phyloP scores from a whole-genome alignment of 805 yeast genomes.

The Barnettozyma californica region DNA sequence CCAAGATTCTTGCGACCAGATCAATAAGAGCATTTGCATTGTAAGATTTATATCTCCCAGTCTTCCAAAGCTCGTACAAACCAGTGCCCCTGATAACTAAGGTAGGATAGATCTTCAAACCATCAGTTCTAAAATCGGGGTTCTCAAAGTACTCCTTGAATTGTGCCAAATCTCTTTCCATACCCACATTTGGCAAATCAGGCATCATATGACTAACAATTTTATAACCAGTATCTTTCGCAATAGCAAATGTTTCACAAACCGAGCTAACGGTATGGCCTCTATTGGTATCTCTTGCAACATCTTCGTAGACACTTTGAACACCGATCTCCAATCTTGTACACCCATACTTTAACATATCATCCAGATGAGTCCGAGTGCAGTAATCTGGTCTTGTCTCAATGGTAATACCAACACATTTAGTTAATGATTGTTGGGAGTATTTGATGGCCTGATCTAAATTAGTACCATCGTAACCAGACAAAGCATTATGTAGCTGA shows the following conservation, averaged over 20 bases:
- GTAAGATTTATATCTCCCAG: conserved; percentile 89
- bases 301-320: conserved; percentile 95
- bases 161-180: conserved; percentile 96
- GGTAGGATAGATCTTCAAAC: conserved; percentile 92
- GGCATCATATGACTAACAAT: conserved; percentile 99
- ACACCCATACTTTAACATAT: conserved; percentile 94
- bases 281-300: conserved; percentile 95
- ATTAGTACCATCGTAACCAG: conserved; percentile 84
- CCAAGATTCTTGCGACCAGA: conserved; percentile 90
- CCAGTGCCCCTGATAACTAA: conserved; percentile 97
- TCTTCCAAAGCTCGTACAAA: conserved; percentile 93
- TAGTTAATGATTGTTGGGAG: conserved; percentile 91
- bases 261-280: conserved; percentile 97
- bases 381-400: conserved; percentile 99
- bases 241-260: conserved; percentile 89
- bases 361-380: conserved; percentile 90
- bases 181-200: conserved; percentile 95
- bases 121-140: conserved; percentile 96
- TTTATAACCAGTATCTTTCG: conserved; percentile 98
- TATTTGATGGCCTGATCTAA: conserved; percentile 86
- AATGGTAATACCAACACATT: conserved; percentile 97
- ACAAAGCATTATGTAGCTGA: conserved; percentile 88
- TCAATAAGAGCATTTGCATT: conserved; percentile 93
- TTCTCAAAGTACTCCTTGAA: conserved; percentile 94
- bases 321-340: conserved; percentile 96